Evolutionary conservation across 768 basidiomycete genomes (phyloP), one percentile per base, ranked within the genome.

Genomic region (Rubroboletus satanas): DNA sequence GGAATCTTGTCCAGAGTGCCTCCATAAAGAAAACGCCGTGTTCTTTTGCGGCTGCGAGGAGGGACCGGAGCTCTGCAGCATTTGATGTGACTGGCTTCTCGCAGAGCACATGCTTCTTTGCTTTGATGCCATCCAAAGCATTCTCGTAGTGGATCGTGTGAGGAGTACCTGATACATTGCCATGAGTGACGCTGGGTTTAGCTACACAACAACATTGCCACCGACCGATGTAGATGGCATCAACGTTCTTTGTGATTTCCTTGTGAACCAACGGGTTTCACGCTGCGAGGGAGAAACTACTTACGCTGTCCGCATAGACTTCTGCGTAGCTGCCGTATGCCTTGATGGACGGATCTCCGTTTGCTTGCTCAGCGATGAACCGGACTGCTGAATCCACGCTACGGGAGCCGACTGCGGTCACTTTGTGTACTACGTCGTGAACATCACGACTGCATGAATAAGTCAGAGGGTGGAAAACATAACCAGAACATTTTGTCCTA

Each of bases 11-110:
- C 90, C 91, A 93, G 71, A 93, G 76, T 0, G 88, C 91, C 72
- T 95, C 93, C 92, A 95, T 94, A 63, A 95, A 82, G 76, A 95
- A 95, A 1, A 93, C 79, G 17, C 84, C 81, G 62, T 86, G 75
- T 66, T 90, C 82, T 68, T 87, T 88, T 2, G 93, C 91, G 18
- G 90, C 79, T 10, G 73, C 73, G 18, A 93, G 74, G 23, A 96
- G 78, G 44, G 84, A 81, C n/a, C 82, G 79, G 21, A 92, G 76
- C 65, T 95, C 91, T 3, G 84, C 80, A 6, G 79, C 75, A 64
- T 92, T 93, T 57, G 77, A 80, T 1, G 93, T 94, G 49, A 89
- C 86, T 0, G 91, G 90, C 65, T 96, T 95, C 71, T 96, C 93
- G 71, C 90, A 90, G 26, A 95, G 82, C 39, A 95, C 84, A 68